phyloP scores from a whole-genome alignment of 768 basidiomycete species.

The Hygrophorus pudorinus region DNA sequence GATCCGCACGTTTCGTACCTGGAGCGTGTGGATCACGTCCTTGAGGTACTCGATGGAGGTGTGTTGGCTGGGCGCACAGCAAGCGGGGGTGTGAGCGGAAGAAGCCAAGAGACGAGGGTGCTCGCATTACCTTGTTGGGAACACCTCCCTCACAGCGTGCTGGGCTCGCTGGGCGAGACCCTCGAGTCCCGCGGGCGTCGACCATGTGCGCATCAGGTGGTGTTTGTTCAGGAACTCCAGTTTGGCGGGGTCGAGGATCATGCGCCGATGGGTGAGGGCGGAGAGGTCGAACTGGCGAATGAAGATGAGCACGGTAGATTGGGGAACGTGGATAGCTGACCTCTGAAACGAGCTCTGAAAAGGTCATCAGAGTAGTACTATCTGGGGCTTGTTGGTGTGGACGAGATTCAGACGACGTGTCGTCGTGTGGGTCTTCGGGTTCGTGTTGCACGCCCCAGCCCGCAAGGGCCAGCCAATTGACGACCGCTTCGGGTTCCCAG shows the following conservation, averaged over 20 bases:
- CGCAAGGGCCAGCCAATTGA: constrained; percentile 92
- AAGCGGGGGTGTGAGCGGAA: neutral
- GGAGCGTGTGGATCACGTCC: constrained; percentile 49
- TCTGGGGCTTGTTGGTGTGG: constrained; percentile 40
- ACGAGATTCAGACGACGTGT: constrained; percentile 12
- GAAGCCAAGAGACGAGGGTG: neutral
- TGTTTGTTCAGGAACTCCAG: constrained; percentile 85
- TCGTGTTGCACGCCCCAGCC: constrained; percentile 73
- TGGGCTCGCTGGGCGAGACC: constrained; percentile 46
- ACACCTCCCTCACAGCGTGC: constrained; percentile 40
- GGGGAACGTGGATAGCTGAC: constrained; percentile 23
- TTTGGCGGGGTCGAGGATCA: constrained; percentile 71
- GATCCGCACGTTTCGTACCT: constrained; percentile 28
- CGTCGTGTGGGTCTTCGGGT: constrained; percentile 12
- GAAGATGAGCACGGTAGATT: neutral
- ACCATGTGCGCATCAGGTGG: constrained; percentile 54
- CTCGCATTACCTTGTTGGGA: constrained; percentile 45
- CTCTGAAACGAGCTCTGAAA: constrained; percentile 54
- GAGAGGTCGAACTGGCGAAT: constrained; percentile 59
- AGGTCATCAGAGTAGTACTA: constrained; percentile 51
- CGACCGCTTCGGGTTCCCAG: constrained; percentile 81
- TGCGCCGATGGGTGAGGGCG: constrained; percentile 71
- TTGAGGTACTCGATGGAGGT: constrained; percentile 51
- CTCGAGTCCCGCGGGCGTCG: constrained; percentile 39
- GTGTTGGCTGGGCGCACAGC: constrained; percentile 33